A percentile compares a stretch with the other conserved stretches of the same genome.
These are phyloP conservation scores for Yamadazyma dushanensis DNA, from an alignment of 1,139 yeast species.

Conservation along the genomic window DNA sequence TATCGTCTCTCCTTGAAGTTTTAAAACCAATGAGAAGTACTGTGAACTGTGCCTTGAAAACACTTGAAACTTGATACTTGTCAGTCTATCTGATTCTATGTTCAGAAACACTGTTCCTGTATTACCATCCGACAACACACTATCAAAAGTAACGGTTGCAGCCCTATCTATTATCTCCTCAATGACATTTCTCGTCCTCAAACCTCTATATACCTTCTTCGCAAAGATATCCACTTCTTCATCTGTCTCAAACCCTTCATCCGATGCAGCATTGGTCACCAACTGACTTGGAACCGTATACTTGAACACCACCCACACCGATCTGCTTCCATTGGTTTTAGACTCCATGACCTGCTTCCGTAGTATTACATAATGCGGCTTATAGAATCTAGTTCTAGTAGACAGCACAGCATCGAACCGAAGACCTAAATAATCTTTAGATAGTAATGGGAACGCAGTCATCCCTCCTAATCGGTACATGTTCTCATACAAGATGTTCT, in stretches of 20 bases:
- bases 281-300: conserved; percentile 34
- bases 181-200: conserved; percentile 1
- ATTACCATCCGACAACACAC: background rate
- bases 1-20: background rate
- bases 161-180: conserved; percentile 1
- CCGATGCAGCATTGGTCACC: conserved; percentile 5
- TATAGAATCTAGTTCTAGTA: conserved; percentile 18
- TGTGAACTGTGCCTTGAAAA: too few relatives aligned
- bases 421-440: conserved; percentile 31
- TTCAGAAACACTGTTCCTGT: background rate
- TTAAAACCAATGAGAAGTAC: too few relatives aligned
- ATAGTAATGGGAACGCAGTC: conserved; percentile 43
- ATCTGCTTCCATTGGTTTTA: conserved; percentile 6
- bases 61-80: background rate
- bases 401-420: conserved; percentile 37
- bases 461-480: conserved; percentile 39
- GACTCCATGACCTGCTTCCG: conserved; percentile 17
- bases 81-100: background rate
- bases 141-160: background rate
- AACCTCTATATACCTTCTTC: background rate
- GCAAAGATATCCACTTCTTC: conserved; percentile 8
- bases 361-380: conserved; percentile 42
- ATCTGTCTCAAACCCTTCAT: conserved; percentile 10
- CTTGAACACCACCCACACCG: conserved; percentile 32
- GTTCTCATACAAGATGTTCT: conserved; percentile 39